Evolutionary conservation across 1,284 basidiomycete species (phyloP), one percentile per base, ranked within the genome.

Genomic region (Puccinia triticina): DNA sequence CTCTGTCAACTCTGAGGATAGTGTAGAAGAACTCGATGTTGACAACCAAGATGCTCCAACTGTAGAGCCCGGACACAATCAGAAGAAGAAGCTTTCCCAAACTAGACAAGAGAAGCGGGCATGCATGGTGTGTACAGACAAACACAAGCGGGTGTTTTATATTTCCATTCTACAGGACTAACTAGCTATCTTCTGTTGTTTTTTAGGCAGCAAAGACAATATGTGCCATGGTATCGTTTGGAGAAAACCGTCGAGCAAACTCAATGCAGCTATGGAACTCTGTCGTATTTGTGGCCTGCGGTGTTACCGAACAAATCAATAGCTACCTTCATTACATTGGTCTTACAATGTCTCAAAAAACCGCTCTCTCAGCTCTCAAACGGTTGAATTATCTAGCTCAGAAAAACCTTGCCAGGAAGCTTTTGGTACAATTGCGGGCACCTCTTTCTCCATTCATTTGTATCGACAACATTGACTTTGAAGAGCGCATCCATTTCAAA

Each of bases 221-320:
- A 5, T 73, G 71, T 53, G 48, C 71, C 0, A 73, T 32, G 71
- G 43, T 73, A 29, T 23, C 71, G 4, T 53, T 53, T 29, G 46
- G 16, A 5, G 7, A 37, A 18, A 73, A 73, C 29, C 23, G 71
- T 0, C 7, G 71, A 5, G 46, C n/a, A 37, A 73, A 73, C 21
- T 29, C 53, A 40, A 59, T 76, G 53, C 74, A 76, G 43, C n/a
- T 46, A 7, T 46, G 14, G 7, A 59, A 59, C 55, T 59, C 55
- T 10, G 29, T 59, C 29, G 55, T 59, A 29, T 59, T 59, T 21
- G 8, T 59, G 55, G 55, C 55, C 29, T 59, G 55, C 29, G 55
- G 55, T 10, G 55, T 59, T 5, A 59, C 23, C 55, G 55, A 59
- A 29, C 29, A 21, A 29, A 29, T 59, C 55, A 59, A 59, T 8